These are phyloP conservation scores for Aspergillus leporis DNA, from an alignment of 495 filamentous ascomycete species.

Conservation along the genomic window DNA sequence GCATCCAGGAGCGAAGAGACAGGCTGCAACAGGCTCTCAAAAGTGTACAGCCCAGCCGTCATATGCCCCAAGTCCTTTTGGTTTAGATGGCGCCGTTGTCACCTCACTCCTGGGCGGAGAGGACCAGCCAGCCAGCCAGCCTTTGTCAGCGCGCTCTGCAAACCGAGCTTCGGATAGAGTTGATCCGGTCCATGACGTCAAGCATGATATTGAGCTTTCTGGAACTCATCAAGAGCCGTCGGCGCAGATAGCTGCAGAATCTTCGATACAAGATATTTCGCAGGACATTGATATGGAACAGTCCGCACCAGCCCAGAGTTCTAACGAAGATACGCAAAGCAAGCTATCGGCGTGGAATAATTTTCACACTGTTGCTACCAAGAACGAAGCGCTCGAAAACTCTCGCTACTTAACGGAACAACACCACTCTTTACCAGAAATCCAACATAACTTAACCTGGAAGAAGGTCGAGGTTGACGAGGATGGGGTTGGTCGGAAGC, in stretches of 20 bases:
- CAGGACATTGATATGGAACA: background rate
- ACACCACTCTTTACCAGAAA: background rate
- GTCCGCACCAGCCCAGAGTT: background rate
- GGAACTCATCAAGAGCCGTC: background rate
- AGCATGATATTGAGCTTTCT: background rate
- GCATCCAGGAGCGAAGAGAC: slow-evolving; percentile 4
- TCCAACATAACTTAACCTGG: slow-evolving; percentile 30
- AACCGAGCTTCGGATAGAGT: background rate
- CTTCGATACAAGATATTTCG: background rate
- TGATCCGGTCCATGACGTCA: background rate
- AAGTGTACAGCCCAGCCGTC: background rate
- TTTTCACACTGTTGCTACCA: slow-evolving; percentile 29
- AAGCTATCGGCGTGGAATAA: slow-evolving; percentile 37
- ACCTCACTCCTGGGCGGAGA: slow-evolving; percentile 9
- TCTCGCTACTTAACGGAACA: slow-evolving; percentile 23
- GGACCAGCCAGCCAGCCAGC: background rate
- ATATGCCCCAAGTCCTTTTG: slow-evolving; percentile 14
- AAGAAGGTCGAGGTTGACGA: slow-evolving; percentile 22
- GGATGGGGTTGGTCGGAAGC: slow-evolving; percentile 23
- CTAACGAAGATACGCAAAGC: slow-evolving; percentile 3
- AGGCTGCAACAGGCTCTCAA: background rate
- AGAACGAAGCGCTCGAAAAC: slow-evolving; percentile 30
- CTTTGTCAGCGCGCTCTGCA: background rate
- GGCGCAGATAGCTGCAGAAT: background rate
- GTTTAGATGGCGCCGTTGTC: slow-evolving; percentile 22